Percentiles rank a stretch among this genome's conserved stretches.
These are phyloP conservation scores for Colletotrichum cereale DNA, from an alignment of 2,329 filamentous ascomycete genomes.

Conservation along the genomic window DNA sequence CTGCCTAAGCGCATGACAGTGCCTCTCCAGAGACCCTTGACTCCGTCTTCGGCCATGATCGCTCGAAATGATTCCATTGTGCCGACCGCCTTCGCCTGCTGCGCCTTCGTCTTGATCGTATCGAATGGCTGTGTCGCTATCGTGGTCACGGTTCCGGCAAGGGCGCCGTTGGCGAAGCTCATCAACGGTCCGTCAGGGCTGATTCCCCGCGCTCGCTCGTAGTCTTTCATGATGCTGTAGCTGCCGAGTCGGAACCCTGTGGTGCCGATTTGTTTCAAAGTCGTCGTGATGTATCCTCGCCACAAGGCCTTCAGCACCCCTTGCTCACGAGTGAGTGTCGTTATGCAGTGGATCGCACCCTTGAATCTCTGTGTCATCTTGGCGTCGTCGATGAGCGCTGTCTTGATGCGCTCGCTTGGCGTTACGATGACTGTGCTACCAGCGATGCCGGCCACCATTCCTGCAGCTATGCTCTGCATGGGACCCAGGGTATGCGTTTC, in stretches of 20 bases:
- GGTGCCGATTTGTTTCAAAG: slow-evolving; percentile 27
- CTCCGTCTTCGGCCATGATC: slow-evolving; percentile 25
- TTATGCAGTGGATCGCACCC: slow-evolving; percentile 11
- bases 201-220: slow-evolving; percentile 16
- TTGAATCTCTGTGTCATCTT: slow-evolving; percentile 18
- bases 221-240: slow-evolving; percentile 36
- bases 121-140: slow-evolving; percentile 33
- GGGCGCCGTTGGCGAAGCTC: slow-evolving; percentile 31
- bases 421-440: slow-evolving; percentile 31
- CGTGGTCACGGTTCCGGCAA: slow-evolving; percentile 26
- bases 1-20: slow-evolving; percentile 27
- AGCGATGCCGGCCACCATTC: slow-evolving; percentile 21
- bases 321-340: slow-evolving; percentile 17
- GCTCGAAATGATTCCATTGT: slow-evolving; percentile 23
- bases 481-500: slow-evolving; percentile 15
- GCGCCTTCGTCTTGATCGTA: slow-evolving; percentile 30
- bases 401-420: slow-evolving; percentile 30
- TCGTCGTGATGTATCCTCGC: slow-evolving; percentile 29
- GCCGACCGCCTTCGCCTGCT: slow-evolving; percentile 26
- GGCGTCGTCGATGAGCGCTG: slow-evolving; percentile 33
- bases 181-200: slow-evolving; percentile 11
- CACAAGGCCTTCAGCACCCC: slow-evolving; percentile 14
- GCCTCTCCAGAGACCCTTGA: slow-evolving; percentile 26
- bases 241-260: slow-evolving; percentile 32
- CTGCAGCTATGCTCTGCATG: slow-evolving; percentile 20